Conservation (phyloP, 768 basidiomycete genomes). For the Pleurotus eryngii region DNA sequence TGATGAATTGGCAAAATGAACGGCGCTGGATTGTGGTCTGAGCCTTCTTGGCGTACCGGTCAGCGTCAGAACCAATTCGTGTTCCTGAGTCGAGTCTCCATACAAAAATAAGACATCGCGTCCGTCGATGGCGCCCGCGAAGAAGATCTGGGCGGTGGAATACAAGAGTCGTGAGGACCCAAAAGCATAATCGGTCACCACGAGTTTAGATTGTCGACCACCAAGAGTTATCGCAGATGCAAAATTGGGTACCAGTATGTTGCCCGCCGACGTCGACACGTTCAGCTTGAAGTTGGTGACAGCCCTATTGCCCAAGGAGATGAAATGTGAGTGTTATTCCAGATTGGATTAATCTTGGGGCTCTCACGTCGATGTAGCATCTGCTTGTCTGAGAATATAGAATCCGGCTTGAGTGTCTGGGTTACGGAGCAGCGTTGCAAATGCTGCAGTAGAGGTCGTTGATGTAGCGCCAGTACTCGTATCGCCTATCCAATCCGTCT, state of each 20-base stretch:
- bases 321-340: neutral
- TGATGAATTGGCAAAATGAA: constrained; percentile 23
- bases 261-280: constrained; percentile 49
- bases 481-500: constrained; percentile 73
- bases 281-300: constrained; percentile 57
- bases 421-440: constrained; percentile 65
- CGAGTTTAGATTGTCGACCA: constrained; percentile 72
- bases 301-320: constrained; percentile 29
- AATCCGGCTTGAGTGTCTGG: constrained; percentile 66
- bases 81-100: constrained; percentile 51
- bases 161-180: constrained; percentile 62
- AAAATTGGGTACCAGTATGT: constrained; percentile 54
- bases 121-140: constrained; percentile 55
- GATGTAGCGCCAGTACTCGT: constrained; percentile 43
- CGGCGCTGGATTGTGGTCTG: constrained; percentile 21
- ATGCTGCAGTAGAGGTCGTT: constrained; percentile 41
- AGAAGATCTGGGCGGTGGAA: constrained; percentile 74
- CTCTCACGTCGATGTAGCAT: constrained; percentile 66
- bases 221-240: constrained; percentile 51
- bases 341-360: neutral
- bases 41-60: constrained; percentile 42
- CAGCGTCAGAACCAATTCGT: constrained; percentile 49
- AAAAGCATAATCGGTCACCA: constrained; percentile 71
- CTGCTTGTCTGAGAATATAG: constrained; percentile 64
- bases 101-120: constrained; percentile 63